Base-by-base conservation (phyloP, 345 rosid species). In the Eucalyptus dawsonii region DNA sequence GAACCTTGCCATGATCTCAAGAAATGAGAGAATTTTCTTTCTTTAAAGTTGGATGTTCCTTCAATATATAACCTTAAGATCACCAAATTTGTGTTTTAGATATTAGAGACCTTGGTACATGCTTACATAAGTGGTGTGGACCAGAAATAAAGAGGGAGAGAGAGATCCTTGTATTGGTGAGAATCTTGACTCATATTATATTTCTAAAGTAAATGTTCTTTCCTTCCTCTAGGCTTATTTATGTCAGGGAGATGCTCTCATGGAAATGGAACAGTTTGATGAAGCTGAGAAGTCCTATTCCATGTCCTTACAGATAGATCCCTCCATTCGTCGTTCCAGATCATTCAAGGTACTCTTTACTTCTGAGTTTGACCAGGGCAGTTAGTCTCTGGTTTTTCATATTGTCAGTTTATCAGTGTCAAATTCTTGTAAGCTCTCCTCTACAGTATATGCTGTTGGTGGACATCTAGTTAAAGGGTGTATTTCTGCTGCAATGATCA, bases 171-270 rank as follows among this genome's bases (percentile, higher is more conserved):
- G 31, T 87, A 44, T 87, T 58, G 42, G 31, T 47, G 56, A 44
- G 88, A 45, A 47, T 60, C 65, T 53, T 37, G 50, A 19, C 80
- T 25, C 86, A 47, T 44, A 27, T 22, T 80, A 80, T 88, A 29
- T 88, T 54, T 21, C 76, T 50, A 29, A 50, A 40, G 53, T 87
- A 8, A n/a, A 45, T 89, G 45, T 49, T 31, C 5, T 19, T 42
- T 24, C 86, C 34, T 29, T 37, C 29, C 86, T 56, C 40, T 93
- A 97, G 98, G 94, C 95, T 65, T 92, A 96, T 72, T 86, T 96
- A n/a, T 93, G 97, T 88, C 95, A 96, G 93, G 99, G 99, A 89
- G 98, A 97, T 95, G 93, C 92, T 49, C 94, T 94, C 89, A 87
- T 96, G 89, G 97, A 94, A 10, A 93, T 94, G 94, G 94, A 91